Conservation (phyloP, 768 basidiomycete species). For the Mycena floridula region DNA sequence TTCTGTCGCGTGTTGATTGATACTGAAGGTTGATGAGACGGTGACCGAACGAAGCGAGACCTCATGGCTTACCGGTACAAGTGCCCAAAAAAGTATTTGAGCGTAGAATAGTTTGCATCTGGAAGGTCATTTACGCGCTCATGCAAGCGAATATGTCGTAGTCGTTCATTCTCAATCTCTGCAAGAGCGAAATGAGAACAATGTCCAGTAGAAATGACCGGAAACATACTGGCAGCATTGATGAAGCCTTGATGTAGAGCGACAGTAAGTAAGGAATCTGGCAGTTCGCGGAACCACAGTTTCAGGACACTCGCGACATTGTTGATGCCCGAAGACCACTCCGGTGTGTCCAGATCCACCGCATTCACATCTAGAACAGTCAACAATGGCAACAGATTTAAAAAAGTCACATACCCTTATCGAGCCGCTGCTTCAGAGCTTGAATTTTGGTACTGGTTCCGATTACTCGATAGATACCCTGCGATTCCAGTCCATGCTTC, state of each 20-base stretch:
- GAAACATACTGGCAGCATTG: constrained; percentile 82
- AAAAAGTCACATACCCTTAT: constrained; percentile 55
- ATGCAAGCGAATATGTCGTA: constrained; percentile 93
- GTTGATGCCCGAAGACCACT: constrained; percentile 94
- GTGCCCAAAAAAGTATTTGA: constrained; percentile 94
- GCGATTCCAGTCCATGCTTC: too few relatives aligned
- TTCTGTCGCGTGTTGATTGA: constrained; percentile 63
- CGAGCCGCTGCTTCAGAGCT: too few relatives aligned
- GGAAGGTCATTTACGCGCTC: constrained; percentile 97
- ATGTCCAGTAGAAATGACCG: constrained; percentile 1
- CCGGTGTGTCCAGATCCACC: constrained; percentile 80
- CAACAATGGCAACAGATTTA: neutral
- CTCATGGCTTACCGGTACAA: constrained; percentile 62
- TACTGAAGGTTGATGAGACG: constrained; percentile 38
- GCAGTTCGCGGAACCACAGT: constrained; percentile 93
- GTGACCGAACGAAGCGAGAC: neutral
- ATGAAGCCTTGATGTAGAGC: constrained; percentile 87
- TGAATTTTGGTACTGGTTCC: constrained; percentile 87
- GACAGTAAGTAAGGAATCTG: constrained; percentile 86
- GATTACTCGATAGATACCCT: too few relatives aligned
- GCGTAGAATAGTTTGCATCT: constrained; percentile 96
- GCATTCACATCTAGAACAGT: constrained; percentile 62
- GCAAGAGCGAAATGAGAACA: neutral
- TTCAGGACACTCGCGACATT: constrained; percentile 91
- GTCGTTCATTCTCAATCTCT: constrained; percentile 91